phyloP scores from a whole-genome alignment of 78 protist species.

The Fonticula alba region DNA sequence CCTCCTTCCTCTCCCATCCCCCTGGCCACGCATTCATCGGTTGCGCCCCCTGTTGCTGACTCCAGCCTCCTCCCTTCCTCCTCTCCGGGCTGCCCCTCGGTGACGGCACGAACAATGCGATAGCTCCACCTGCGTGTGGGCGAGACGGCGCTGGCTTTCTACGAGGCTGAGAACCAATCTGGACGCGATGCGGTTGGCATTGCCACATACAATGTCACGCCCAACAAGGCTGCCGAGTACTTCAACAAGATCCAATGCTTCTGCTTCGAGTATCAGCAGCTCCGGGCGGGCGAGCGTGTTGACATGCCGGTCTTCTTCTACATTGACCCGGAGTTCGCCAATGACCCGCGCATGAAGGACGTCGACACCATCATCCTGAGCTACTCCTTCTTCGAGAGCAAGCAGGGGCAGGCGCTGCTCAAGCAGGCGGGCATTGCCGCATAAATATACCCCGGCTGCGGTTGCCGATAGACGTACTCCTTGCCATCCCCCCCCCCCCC shows the following conservation, averaged over 20 bases:
- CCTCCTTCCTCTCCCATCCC: not conserved
- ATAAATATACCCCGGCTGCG: too few species aligned
- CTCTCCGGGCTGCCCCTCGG: not conserved
- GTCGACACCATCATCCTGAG: conserved; percentile 34
- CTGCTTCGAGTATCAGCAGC: conserved; percentile 68
- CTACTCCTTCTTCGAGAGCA: conserved; percentile 55
- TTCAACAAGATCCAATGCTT: conserved; percentile 84
- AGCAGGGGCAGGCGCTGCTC: too few species aligned
- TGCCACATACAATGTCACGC: conserved; percentile 59
- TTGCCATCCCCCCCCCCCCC: too few species aligned
- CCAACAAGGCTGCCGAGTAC: conserved; percentile 42
- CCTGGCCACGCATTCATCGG: not conserved
- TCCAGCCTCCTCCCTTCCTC: not conserved
- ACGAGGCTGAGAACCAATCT: conserved; percentile 48
- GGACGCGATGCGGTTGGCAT: conserved; percentile 55
- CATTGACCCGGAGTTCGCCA: conserved; percentile 62
- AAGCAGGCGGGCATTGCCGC: too few species aligned
- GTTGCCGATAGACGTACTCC: too few species aligned
- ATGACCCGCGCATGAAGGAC: conserved; percentile 30
- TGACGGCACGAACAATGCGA: not conserved
- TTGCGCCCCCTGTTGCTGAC: not conserved
- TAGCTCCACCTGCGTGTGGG: conserved; percentile 18
- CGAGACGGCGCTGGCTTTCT: conserved; percentile 56
- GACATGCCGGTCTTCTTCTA: conserved; percentile 90
- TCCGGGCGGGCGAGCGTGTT: conserved; percentile 61